These are phyloP conservation scores for Macroventuria anomochaeta DNA, from an alignment of 2,329 filamentous ascomycete genomes.

Conservation along the genomic window DNA sequence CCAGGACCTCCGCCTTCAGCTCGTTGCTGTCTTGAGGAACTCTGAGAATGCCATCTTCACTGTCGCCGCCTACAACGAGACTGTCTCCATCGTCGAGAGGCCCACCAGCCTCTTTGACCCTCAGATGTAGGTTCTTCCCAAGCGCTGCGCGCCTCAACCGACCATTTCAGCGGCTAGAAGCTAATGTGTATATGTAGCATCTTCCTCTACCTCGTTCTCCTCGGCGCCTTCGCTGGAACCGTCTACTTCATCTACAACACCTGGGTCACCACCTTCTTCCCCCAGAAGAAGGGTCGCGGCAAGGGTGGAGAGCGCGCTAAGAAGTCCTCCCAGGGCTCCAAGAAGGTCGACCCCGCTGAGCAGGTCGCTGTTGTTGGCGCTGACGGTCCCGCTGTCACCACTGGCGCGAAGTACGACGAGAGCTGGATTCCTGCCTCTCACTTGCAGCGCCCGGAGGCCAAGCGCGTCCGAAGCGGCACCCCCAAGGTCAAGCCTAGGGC, in stretches of 20 bases:
- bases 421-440: constrained; percentile 93
- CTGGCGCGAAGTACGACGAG: constrained; percentile 82
- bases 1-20: constrained; percentile 80
- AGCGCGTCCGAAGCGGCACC: constrained; percentile 61
- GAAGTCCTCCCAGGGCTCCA: constrained; percentile 65
- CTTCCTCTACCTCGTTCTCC: constrained; percentile 95
- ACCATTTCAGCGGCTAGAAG: not conserved
- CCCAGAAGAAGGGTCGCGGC: constrained; percentile 71
- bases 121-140: constrained; percentile 74
- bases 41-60: constrained; percentile 74
- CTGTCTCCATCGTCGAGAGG: constrained; percentile 85
- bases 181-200: constrained; percentile 64
- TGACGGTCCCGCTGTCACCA: constrained; percentile 72
- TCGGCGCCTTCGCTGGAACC: constrained; percentile 76
- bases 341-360: constrained; percentile 69
- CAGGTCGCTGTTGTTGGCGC: constrained; percentile 70
- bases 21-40: constrained; percentile 76
- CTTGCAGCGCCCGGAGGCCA: constrained; percentile 80
- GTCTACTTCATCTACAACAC: constrained; percentile 98
- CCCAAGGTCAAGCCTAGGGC: constrained; percentile 49
- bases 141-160: not conserved
- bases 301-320: constrained; percentile 71
- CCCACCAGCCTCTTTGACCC: constrained; percentile 92
- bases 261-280: constrained; percentile 95
- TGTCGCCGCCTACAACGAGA: constrained; percentile 78